These are phyloP conservation scores for Acanthamoeba triangularis DNA, from an alignment of 208 protist species.

Conservation along the genomic window DNA sequence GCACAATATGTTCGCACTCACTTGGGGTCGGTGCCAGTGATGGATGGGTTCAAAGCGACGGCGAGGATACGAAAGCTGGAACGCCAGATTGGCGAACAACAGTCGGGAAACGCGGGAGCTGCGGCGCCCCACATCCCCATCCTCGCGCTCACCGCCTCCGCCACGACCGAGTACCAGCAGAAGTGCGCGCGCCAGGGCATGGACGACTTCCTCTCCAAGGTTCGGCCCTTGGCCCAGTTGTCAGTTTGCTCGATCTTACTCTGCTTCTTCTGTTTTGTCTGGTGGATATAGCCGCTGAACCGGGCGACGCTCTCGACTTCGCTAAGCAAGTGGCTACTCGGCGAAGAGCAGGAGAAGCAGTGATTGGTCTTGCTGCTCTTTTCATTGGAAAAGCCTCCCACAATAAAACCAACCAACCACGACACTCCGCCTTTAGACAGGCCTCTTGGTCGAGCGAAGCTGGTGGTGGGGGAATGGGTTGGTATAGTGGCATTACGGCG, in stretches of 20 bases:
- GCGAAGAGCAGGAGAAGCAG: background rate
- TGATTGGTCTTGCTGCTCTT: too few relatives aligned
- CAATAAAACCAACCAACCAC: too few relatives aligned
- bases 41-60: conserved; percentile 72
- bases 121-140: background rate
- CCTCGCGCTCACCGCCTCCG: background rate
- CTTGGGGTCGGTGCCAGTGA: background rate
- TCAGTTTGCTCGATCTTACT: background rate
- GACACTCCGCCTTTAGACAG: too few relatives aligned
- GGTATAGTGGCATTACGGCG: too few relatives aligned
- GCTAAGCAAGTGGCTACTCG: background rate
- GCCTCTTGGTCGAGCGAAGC: too few relatives aligned
- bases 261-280: too few relatives aligned
- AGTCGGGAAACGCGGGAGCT: background rate
- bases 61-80: conserved; percentile 48
- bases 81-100: conserved; percentile 39
- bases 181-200: conserved; percentile 9
- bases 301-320: background rate
- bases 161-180: conserved; percentile 13
- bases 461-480: too few relatives aligned
- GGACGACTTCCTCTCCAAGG: conserved; percentile 21
- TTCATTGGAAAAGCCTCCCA: too few relatives aligned
- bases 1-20: background rate
- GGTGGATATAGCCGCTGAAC: background rate
- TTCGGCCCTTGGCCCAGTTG: background rate